phyloP scores from a whole-genome alignment of 495 filamentous ascomycete genomes.

The Pyrenopolyporus hunteri region DNA sequence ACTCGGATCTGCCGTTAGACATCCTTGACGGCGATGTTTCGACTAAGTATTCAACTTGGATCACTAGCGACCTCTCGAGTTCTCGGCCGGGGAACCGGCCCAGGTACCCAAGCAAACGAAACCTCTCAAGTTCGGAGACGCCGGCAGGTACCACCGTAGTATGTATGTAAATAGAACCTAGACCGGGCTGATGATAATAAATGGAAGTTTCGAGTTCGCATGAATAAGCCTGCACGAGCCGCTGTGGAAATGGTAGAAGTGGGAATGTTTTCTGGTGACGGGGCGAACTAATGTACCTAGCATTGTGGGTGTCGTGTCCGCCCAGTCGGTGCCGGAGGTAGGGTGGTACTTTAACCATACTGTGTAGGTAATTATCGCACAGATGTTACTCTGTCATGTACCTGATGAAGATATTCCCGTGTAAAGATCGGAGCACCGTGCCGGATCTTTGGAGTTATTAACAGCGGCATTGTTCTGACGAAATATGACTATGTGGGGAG shows the following conservation, averaged over 20 bases:
- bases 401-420: slow-evolving; percentile 1
- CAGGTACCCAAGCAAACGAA: too few relatives aligned
- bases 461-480: background rate
- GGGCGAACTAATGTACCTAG: slow-evolving; percentile 29
- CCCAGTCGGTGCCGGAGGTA: slow-evolving; percentile 27
- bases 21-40: background rate
- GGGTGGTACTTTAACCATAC: too few relatives aligned
- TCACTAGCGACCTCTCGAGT: too few relatives aligned
- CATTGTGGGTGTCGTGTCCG: slow-evolving; percentile 27
- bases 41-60: background rate
- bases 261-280: slow-evolving; percentile 11
- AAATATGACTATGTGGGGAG: slow-evolving; percentile 6
- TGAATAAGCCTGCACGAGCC: slow-evolving; percentile 11
- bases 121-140: too few relatives aligned
- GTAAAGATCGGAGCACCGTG: slow-evolving; percentile 8
- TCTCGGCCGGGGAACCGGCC: too few relatives aligned
- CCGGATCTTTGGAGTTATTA: slow-evolving; percentile 4
- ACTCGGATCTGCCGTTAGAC: too few relatives aligned
- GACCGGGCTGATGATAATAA: background rate
- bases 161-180: background rate
- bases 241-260: slow-evolving; percentile 23
- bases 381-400: slow-evolving; percentile 1
- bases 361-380: too few relatives aligned
- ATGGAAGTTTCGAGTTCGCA: background rate
- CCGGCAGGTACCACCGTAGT: too few relatives aligned